A percentile compares a stretch with the other conserved stretches of the same genome.
These are phyloP conservation scores for Tolypocladium cylindrosporum DNA, from an alignment of 2,329 filamentous ascomycete genomes.

Conservation along the genomic window DNA sequence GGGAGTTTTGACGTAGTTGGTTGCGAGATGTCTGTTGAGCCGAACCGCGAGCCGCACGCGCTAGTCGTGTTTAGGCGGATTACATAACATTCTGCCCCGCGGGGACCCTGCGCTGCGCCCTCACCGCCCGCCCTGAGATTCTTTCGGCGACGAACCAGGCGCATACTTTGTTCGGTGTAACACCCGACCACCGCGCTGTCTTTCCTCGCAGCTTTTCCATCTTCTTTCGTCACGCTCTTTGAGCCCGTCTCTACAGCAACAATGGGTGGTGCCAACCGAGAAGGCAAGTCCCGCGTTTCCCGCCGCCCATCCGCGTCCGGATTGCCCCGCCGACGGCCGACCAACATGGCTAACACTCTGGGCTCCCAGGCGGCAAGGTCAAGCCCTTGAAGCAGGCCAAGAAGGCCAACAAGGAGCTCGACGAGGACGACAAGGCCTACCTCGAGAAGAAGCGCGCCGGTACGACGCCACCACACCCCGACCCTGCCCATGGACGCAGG, in stretches of 20 bases:
- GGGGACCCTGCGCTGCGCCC: neutral
- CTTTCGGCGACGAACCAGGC: neutral
- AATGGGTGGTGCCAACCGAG: slow-evolving; percentile 30
- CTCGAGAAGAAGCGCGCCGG: slow-evolving; percentile 77
- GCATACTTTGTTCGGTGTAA: neutral
- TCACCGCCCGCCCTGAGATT: neutral
- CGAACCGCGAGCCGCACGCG: neutral
- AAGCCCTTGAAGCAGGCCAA: slow-evolving; percentile 85
- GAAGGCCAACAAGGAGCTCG: slow-evolving; percentile 72
- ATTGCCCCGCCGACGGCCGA: neutral
- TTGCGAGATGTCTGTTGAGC: neutral
- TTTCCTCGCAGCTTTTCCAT: neutral
- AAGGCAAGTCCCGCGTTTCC: slow-evolving; percentile 17
- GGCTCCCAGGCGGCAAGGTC: slow-evolving; percentile 60
- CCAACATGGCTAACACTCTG: neutral
- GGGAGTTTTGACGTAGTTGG: neutral
- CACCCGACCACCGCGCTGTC: neutral
- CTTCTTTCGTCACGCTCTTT: neutral
- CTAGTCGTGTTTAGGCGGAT: neutral
- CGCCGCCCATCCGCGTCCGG: neutral
- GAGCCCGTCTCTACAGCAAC: neutral
- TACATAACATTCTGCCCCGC: slow-evolving; percentile 1
- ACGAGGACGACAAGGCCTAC: slow-evolving; percentile 79
- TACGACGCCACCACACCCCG: slow-evolving; percentile 33
- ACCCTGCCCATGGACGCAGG: neutral